Evolutionary conservation across 2,329 filamentous ascomycete genomes (phyloP).

Genomic region (Neopestalotiopsis sp.): DNA sequence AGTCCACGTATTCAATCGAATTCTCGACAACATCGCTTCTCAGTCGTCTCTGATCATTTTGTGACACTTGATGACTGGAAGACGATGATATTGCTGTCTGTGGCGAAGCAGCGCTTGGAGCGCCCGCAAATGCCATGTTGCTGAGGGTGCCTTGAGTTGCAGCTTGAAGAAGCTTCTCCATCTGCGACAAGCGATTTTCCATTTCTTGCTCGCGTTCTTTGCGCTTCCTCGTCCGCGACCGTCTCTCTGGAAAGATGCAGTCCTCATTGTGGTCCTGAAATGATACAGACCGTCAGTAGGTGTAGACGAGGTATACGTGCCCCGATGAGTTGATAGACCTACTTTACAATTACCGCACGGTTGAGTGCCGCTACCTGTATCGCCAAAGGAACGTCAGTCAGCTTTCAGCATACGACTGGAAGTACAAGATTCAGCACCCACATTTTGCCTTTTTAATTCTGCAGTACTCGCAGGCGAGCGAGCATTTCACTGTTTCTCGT

Average conservation of each 20-base stretch:
- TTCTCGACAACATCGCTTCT: neutral
- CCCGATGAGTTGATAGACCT: neutral
- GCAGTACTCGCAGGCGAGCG: neutral
- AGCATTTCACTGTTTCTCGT: neutral
- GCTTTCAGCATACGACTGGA: neutral
- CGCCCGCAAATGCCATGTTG: neutral
- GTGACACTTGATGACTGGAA: neutral
- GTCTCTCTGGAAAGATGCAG: neutral
- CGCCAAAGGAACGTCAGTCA: neutral
- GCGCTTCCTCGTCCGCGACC: neutral
- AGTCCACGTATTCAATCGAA: neutral
- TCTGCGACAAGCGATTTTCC: neutral
- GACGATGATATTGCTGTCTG: neutral
- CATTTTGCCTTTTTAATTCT: neutral
- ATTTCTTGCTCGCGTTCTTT: neutral
- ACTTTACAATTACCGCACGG: neutral
- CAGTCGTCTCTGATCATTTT: neutral
- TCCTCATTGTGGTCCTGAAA: neutral
- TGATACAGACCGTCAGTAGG: neutral
- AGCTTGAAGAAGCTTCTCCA: neutral
- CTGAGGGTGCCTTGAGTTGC: neutral
- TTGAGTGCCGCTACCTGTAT: neutral
- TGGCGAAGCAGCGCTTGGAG: neutral
- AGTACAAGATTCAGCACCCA: neutral
- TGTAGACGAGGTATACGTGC: neutral